phyloP scores from a whole-genome alignment of 768 basidiomycete genomes.

The Termitomyces titanicus region DNA sequence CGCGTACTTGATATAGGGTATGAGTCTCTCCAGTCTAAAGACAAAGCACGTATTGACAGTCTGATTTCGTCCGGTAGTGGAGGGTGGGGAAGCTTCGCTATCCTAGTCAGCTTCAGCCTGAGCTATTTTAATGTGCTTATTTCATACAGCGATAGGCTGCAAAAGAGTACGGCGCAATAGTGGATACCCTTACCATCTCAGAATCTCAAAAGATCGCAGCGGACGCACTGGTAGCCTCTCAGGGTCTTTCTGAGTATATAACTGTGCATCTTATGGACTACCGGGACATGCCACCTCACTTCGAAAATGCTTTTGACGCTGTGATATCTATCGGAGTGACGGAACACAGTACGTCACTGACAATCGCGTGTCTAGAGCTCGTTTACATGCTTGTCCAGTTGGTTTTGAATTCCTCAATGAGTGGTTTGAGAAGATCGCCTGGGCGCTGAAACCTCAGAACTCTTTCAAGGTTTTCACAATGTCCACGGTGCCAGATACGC shows the following conservation, averaged over 20 bases:
- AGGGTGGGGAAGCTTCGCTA: slow-evolving; percentile 9
- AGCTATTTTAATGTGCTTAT: not conserved
- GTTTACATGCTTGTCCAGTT: not conserved
- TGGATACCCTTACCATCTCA: slow-evolving; percentile 66
- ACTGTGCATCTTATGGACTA: slow-evolving; percentile 69
- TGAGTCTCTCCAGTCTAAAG: not conserved
- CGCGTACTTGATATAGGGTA: slow-evolving; percentile 11
- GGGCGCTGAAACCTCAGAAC: slow-evolving; percentile 9
- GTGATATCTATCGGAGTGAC: slow-evolving; percentile 51
- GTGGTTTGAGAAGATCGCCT: slow-evolving; percentile 9
- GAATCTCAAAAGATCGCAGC: slow-evolving; percentile 60
- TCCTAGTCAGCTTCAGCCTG: not conserved
- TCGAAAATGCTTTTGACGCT: slow-evolving; percentile 51
- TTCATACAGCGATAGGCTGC: slow-evolving; percentile 13
- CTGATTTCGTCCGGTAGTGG: not conserved
- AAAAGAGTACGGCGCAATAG: slow-evolving; percentile 46
- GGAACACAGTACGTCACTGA: slow-evolving; percentile 22
- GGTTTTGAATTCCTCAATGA: slow-evolving; percentile 2
- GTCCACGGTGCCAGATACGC: slow-evolving; percentile 9
- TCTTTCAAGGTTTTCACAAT: slow-evolving; percentile 12
- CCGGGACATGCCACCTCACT: slow-evolving; percentile 50
- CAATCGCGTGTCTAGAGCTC: not conserved
- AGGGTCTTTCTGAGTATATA: slow-evolving; percentile 45
- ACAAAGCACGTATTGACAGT: not conserved
- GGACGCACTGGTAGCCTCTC: slow-evolving; percentile 50